phyloP scores from a whole-genome alignment of 805 yeast genomes.

The Candida tallmaniae region DNA sequence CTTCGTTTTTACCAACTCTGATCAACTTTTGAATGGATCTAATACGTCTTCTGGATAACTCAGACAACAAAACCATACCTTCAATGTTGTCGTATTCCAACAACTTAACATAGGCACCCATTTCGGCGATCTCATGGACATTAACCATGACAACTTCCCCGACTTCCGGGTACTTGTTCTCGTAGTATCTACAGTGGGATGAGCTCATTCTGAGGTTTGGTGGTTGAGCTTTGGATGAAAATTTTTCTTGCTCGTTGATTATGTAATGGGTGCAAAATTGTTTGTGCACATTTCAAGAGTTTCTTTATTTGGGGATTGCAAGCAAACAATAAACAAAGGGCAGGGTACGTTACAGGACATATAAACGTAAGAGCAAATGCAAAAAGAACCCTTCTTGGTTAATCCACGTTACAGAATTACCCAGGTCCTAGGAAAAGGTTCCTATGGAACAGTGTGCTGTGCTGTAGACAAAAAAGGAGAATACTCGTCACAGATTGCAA shows the following conservation, averaged over 20 bases:
- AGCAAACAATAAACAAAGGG: no score
- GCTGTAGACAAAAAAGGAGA: conserved; percentile 48
- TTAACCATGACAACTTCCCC: conserved; percentile 99
- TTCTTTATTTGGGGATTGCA: no score
- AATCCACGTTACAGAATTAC: conserved; percentile 57
- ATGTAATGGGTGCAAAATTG: no score
- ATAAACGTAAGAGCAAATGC: no score
- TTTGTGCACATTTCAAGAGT: no score
- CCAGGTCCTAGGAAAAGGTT: conserved; percentile 71
- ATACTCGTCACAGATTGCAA: conserved; percentile 46
- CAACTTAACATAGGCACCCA: conserved; percentile 97
- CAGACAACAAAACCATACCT: conserved; percentile 96
- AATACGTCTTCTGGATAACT: conserved; percentile 96
- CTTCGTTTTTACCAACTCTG: conserved; percentile 98
- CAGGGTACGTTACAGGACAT: no score
- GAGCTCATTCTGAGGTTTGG: conserved; percentile 53
- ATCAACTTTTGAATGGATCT: conserved; percentile 95
- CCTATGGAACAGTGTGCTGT: conserved; percentile 82
- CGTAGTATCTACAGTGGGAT: conserved; percentile 93
- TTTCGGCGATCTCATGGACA: conserved; percentile 96
- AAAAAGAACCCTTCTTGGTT: conserved; percentile 42
- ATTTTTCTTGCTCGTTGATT: neutral
- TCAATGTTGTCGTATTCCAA: conserved; percentile 97
- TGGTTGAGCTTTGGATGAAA: neutral
- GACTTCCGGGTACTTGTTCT: conserved; percentile 97